Evolutionary conservation across 345 rosid genomes (phyloP), one percentile per base, ranked within the genome.

Genomic region (Citrus hindsii): DNA sequence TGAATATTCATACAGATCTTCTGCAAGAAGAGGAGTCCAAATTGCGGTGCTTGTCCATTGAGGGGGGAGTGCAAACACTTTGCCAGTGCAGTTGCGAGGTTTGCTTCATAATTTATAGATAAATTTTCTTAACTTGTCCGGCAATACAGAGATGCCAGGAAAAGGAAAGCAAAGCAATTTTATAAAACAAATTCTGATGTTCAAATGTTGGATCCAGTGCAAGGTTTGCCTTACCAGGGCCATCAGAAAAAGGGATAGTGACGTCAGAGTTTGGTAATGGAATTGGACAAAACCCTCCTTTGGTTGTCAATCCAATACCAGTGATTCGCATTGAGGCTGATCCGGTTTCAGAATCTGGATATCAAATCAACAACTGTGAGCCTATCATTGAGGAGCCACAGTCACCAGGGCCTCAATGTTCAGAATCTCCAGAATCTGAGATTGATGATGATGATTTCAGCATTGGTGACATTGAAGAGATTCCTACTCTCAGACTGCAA

Each of bases 51-150:
- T 0, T 94, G 97, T 82, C 98, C 98, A 6, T 82, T 94, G 87
- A 89, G 83, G 59, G 92, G 87, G 67, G 89, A 89, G 4, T 95
- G 98, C 81, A 90, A 81, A 82, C 91, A 93, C 73, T 95, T 88
- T 85, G 93, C 92, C 3, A 92, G 95, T 86, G 89, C 91, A 84
- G 80, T 80, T 83, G 92, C 90, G 62, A 94, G 97, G 98, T 94
- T 72, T n/a, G 70, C 64, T 46, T 74, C 28, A 63, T 55, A 9
- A 24, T n/a, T 62, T n/a, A 53, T 37, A 40, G 18, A 28, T 42
- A 10, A 19, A 19, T 28, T 56, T 33, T 35, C 27, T 48, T 56
- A 14, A 30, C 27, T 56, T 72, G 22, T 56, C n/a, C 25, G 13
- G 18, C 3, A 56, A 72, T 71, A 0, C 5, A 22, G 22, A 5